Base-by-base conservation (phyloP, 2,329 filamentous ascomycete species). In the Karstenula rhodostoma region DNA sequence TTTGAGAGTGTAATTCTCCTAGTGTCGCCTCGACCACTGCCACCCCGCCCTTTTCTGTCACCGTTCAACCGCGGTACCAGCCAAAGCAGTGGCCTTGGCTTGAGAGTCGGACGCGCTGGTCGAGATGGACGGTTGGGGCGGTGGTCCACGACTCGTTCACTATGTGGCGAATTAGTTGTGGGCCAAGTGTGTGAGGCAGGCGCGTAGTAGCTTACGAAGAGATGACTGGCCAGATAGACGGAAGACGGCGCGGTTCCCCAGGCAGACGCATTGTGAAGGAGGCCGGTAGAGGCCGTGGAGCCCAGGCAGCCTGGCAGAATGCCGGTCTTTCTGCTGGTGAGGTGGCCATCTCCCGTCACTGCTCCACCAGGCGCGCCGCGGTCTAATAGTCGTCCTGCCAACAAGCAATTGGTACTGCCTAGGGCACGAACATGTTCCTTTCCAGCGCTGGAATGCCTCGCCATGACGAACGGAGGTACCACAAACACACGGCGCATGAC, bases 321-420 rank as follows among this genome's bases (percentile, higher is more conserved):
- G 56, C 58, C 58, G 32, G 58, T 57, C 48, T 42, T n/a, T 40
- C 1, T 37, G 40, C 47, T 44, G 49, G 56, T 57, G 58, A 59
- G 54, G 56, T 57, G 51, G 40, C 33, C 46, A 23, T 56, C 37
- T 19, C 19, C 37, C 32, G 22, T 42, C 40, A 50, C 29, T 40
- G 54, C 47, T 27, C 33, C 49, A 51, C 19, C 35, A 15, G 35
- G 56, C 60, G 63, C 63, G 59, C 59, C 60, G 62, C 60, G 62
- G 40, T 33, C 62, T 58, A 52, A 58, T 57, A 60, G 48, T 50
- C 33, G 7, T n/a, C 12, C 62, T 43, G 58, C 29, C 32, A 37
- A 23, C 43, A 55, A 22, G 40, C 37, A 27, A 35, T 17, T 35
- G 29, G 49, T 15, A 32, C 7, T 15, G 13, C 8, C 32, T 49